Evolutionary conservation across 2,329 filamentous ascomycete species (phyloP).

Genomic region (Helicocarpus griseus): DNA sequence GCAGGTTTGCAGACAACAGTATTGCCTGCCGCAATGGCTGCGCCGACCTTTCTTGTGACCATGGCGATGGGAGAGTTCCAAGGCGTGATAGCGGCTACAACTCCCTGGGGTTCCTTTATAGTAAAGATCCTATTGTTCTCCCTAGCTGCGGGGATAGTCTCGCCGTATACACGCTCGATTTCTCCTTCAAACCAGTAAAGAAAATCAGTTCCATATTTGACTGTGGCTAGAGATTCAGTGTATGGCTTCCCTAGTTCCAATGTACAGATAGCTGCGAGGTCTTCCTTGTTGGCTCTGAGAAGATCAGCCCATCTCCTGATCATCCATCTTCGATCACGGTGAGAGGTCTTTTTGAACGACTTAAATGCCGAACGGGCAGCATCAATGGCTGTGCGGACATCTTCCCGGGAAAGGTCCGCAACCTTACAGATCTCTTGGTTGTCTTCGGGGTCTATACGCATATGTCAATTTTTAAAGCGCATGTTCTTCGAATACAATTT

Average conservation of each 20-base stretch:
- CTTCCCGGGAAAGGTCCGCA: conserved; percentile 3
- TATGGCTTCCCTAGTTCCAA: conserved; percentile 12
- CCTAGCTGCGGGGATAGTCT: conserved; percentile 5
- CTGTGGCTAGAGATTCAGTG: conserved; percentile 10
- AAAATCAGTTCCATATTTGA: conserved; percentile 11
- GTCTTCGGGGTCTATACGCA: conserved; percentile 7
- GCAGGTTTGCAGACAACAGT: conserved; percentile 43
- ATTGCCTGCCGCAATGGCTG: conserved; percentile 19
- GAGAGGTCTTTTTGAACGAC: conserved; percentile 40
- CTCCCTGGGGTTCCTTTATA: conserved; percentile 5
- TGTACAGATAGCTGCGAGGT: conserved; percentile 35
- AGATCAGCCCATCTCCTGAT: conserved; percentile 13
- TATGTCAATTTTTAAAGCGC: background rate
- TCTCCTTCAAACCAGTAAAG: conserved; percentile 7
- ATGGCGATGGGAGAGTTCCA: conserved; percentile 36
- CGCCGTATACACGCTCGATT: conserved; percentile 5
- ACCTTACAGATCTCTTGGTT: conserved; percentile 7
- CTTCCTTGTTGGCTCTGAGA: conserved; percentile 13
- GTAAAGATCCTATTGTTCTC: conserved; percentile 6
- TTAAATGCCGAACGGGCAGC: conserved; percentile 39
- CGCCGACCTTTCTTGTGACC: conserved; percentile 17
- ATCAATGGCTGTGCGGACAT: conserved; percentile 5
- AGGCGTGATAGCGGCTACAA: conserved; percentile 39
- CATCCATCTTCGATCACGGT: conserved; percentile 13
- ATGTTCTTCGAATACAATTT: background rate